Base-by-base conservation (phyloP, 495 filamentous ascomycete species). In the Penicillium argentinense region DNA sequence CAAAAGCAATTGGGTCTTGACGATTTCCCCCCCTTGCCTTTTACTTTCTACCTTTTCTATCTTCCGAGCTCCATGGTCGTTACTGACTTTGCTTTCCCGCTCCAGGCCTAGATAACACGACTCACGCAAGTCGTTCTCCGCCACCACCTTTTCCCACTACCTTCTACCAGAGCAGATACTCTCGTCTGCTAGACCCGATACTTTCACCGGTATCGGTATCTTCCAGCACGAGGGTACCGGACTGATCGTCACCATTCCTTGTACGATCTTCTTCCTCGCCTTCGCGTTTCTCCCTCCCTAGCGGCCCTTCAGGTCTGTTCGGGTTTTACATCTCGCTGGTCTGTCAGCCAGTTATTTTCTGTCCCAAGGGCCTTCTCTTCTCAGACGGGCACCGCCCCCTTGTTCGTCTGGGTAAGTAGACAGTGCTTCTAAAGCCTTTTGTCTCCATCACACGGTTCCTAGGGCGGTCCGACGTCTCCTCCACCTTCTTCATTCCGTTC, bases 131-230 rank as follows among this genome's bases (percentile, higher is more conserved):
- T 56, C 36, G 38, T 57, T 33, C 39, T 32, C 30, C 43, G 43
- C 26, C 18, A 32, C 36, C 42, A 22, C 23, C 44, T 46, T 51
- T 33, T 50, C 36, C 49, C 51, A 42, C 29, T 47, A 39, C 53
- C 46, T 53, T 56, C 45, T 52, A 45, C 42, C 42, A 60, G 70
- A 75, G 78, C 81, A 86, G 80, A 86, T 82, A 73, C 76, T 82
- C 85, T 90, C 86, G 81, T 90, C 86, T 90, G 84, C 86, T 87
- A 79, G 85, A 83, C 81, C 86, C 88, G 87, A 87, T 91, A 91
- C 86, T 88, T 71, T 70, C 64, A 80, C 65, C 78, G 78, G 85
- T 90, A 95, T 96, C 89, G 89, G 89, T 75, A 80, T 83, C 82
- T 86, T 74, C 66, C 79, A 80, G 80, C 66, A 76, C 81, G 82